phyloP scores from a whole-genome alignment of 805 yeast genomes.

The Pichia ethanolica region DNA sequence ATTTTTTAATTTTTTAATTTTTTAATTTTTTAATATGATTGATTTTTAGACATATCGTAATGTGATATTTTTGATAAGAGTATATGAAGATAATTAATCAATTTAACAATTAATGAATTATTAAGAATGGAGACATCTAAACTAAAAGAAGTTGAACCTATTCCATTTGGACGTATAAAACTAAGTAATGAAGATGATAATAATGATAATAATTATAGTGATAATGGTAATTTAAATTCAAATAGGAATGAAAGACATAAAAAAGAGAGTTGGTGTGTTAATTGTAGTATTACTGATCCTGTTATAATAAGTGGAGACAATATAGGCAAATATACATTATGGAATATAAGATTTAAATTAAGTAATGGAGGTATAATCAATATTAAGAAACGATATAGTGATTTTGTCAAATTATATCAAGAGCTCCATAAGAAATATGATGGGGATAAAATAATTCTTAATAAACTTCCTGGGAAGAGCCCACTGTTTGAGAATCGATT shows the following conservation, averaged over 20 bases:
- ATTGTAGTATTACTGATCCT: constrained; percentile 28
- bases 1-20: too few relatives aligned
- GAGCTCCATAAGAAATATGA: constrained; percentile 28
- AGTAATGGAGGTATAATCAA: constrained; percentile 32
- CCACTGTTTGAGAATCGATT: constrained; percentile 21
- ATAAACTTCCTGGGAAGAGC: constrained; percentile 46
- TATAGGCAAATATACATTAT: constrained; percentile 24
- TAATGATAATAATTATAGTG: not conserved
- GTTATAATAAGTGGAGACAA: constrained; percentile 22
- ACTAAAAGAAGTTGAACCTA: not conserved
- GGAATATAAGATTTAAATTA: constrained; percentile 25
- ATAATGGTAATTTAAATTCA: not conserved
- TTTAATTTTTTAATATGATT: too few relatives aligned
- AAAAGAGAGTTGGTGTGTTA: constrained; percentile 22
- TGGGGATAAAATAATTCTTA: constrained; percentile 34
- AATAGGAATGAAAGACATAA: not conserved
- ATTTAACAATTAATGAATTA: too few relatives aligned
- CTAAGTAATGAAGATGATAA: constrained; percentile 24
- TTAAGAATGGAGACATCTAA: not conserved
- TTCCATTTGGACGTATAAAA: constrained; percentile 28
- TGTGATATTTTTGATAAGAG: too few relatives aligned
- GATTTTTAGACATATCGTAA: too few relatives aligned
- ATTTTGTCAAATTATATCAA: constrained; percentile 44
- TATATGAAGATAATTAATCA: too few relatives aligned
- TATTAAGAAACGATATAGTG: constrained; percentile 57